phyloP scores from a whole-genome alignment of 2,329 filamentous ascomycete species.

The Aspergillus nomiae region DNA sequence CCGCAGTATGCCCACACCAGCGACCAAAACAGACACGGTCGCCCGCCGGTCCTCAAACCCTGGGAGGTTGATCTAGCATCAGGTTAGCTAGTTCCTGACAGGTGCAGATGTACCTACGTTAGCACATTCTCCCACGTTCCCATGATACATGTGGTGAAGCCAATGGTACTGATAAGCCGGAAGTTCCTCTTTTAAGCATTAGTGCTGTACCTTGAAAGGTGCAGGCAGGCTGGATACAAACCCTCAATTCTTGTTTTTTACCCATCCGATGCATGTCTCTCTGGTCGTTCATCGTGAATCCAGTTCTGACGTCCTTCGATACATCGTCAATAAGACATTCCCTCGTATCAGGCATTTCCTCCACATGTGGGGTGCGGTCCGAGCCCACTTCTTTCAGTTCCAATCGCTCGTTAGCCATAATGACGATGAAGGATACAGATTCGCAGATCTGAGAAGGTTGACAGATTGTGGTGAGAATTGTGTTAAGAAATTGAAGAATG shows the following conservation, averaged over 20 bases:
- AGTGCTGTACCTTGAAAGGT: background rate
- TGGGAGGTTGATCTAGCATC: background rate
- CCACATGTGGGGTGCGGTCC: background rate
- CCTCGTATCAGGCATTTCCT: background rate
- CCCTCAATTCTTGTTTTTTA: slow-evolving; percentile 6
- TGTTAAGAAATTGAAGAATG: background rate
- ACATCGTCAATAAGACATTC: background rate
- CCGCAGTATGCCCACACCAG: slow-evolving; percentile 5
- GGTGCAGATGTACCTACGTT: background rate
- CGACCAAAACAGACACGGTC: slow-evolving; percentile 4
- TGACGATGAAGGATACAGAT: background rate
- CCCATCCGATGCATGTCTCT: slow-evolving; percentile 5
- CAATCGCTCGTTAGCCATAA: background rate
- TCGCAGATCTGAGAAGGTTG: background rate
- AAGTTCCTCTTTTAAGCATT: background rate
- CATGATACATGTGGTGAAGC: slow-evolving; percentile 3
- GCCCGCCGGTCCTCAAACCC: background rate
- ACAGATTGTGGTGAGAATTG: background rate
- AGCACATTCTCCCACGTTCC: slow-evolving; percentile 1
- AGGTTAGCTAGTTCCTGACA: background rate
- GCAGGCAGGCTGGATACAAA: background rate
- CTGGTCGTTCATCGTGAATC: background rate
- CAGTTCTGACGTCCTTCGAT: background rate
- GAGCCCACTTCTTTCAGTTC: background rate
- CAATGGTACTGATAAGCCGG: slow-evolving; percentile 2